phyloP scores from a whole-genome alignment of 331 rosid genomes.

The Pyracantha coccinea region DNA sequence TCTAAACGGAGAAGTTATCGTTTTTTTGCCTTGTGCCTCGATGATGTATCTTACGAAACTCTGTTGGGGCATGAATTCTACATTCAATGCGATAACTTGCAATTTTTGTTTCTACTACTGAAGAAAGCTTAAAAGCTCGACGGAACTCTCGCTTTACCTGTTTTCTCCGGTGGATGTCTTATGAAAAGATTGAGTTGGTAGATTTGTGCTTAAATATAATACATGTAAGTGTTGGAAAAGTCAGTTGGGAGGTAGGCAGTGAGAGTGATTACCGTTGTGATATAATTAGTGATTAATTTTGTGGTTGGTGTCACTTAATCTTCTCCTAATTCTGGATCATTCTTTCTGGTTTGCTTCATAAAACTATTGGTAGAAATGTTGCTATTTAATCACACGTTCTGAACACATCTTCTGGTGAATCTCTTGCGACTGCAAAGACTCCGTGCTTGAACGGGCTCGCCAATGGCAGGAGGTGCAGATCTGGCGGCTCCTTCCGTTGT shows the following conservation, averaged over 20 bases:
- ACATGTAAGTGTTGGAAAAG: slow-evolving; percentile 30
- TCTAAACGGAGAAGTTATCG: slow-evolving; percentile 13
- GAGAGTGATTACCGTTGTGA: neutral
- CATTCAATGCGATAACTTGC: slow-evolving; percentile 7
- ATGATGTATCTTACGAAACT: slow-evolving; percentile 6
- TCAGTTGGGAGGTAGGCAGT: slow-evolving; percentile 46
- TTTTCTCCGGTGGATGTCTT: neutral
- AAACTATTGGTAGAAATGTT: slow-evolving; percentile 25
- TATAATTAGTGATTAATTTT: slow-evolving; percentile 13
- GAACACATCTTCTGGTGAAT: slow-evolving; percentile 6
- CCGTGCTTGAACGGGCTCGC: neutral
- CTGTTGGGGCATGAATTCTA: slow-evolving; percentile 17
- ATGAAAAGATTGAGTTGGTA: neutral
- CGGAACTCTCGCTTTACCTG: neutral
- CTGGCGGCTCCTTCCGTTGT: slow-evolving; percentile 11
- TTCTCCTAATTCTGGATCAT: slow-evolving; percentile 51
- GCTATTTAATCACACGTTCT: slow-evolving; percentile 36
- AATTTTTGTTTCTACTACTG: neutral
- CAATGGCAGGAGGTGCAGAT: slow-evolving; percentile 29
- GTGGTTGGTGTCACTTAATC: slow-evolving; percentile 55
- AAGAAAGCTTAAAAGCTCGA: neutral
- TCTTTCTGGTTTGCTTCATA: slow-evolving; percentile 37
- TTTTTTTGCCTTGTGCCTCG: slow-evolving; percentile 12
- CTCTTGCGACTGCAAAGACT: neutral
- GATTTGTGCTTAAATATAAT: slow-evolving; percentile 15